Percentiles rank a stretch among this genome's conserved stretches.
Evolutionary conservation across 257 asterid genomes (phyloP).

Genomic region (Nicotiana tabacum): DNA sequence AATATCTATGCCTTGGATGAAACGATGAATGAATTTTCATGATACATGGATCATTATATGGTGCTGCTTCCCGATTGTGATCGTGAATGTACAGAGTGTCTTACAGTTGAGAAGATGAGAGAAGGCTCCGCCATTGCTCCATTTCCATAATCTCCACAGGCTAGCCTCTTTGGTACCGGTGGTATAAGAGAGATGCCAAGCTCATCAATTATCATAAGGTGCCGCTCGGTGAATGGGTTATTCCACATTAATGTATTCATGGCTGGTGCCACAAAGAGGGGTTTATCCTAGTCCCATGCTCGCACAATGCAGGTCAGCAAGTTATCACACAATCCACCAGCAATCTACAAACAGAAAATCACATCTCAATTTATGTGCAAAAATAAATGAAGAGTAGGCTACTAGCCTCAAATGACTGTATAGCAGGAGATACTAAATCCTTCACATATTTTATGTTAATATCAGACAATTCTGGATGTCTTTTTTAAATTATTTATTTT

Average conservation of each 20-base stretch:
- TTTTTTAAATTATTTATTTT: not conserved
- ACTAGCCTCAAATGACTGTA: not conserved
- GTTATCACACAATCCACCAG: slow-evolving; percentile 88
- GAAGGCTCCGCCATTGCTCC: slow-evolving; percentile 93
- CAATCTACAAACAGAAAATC: slow-evolving; percentile 39
- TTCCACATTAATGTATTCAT: slow-evolving; percentile 93
- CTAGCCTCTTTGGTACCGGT: slow-evolving; percentile 66
- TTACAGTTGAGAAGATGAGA: slow-evolving; percentile 56
- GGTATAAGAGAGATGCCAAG: slow-evolving; percentile 81
- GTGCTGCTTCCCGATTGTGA: slow-evolving; percentile 21
- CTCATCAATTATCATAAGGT: slow-evolving; percentile 64
- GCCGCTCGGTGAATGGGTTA: slow-evolving; percentile 74
- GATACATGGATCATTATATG: not conserved
- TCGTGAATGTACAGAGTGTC: slow-evolving; percentile 46
- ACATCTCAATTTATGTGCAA: not conserved
- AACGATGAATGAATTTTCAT: not conserved
- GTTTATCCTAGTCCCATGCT: slow-evolving; percentile 87
- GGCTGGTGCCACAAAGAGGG: slow-evolving; percentile 80
- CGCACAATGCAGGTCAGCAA: slow-evolving; percentile 83
- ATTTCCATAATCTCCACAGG: slow-evolving; percentile 89
- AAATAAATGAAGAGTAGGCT: not conserved
- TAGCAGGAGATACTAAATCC: not conserved
- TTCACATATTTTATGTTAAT: not conserved
- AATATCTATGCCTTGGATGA: not conserved
- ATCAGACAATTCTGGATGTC: not conserved